Base-by-base conservation (phyloP, 2,329 filamentous ascomycete species). In the Penicillium italicum region DNA sequence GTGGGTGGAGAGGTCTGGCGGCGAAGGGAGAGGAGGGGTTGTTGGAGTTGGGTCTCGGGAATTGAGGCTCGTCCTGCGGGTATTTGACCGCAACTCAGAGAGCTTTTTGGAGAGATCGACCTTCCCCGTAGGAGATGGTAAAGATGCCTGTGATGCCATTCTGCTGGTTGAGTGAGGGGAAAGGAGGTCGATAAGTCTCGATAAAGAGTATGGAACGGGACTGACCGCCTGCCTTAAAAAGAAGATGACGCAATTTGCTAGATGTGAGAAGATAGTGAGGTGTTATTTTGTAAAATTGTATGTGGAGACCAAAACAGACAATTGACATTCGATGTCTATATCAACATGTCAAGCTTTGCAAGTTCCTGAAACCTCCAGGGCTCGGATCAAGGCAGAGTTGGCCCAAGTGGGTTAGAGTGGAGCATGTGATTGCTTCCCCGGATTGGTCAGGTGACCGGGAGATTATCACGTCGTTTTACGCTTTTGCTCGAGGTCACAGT, bases 11-110 rank as follows among this genome's bases (percentile, higher is more conserved):
- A 81, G 78, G 58, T 85, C 81, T 56, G 88, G 86, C 18, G 87
- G 86, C 44, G 84, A 73, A 33, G 90, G 85, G 9, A 97, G 81
- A 37, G 80, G 70, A 45, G 91, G 91, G 28, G 92, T 96, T 63
- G 83, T 80, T 57, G 92, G 92, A 43, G 88, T 79, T 59, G 91
- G 87, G 22, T 78, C 74, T 60, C 69, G 66, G 40, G 66, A 54
- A 30, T 62, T 58, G 22, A 64, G 54, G 26, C 66, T 63, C 31
- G 69, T 65, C 59, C 69, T 74, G 59, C 72, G 66, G 45, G 63
- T 67, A 44, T 59, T 69, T 36, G 73, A 69, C 42, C 70, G 70
- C n/a, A 70, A 67, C 44, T 71, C 67, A 20, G 69, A 69, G 10
- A 77, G 65, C 48, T 75, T 77, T 55, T 75, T 69, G 1, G 75